These are phyloP conservation scores for Pichia phayaonensis DNA, from an alignment of 805 yeast species.

Conservation along the genomic window DNA sequence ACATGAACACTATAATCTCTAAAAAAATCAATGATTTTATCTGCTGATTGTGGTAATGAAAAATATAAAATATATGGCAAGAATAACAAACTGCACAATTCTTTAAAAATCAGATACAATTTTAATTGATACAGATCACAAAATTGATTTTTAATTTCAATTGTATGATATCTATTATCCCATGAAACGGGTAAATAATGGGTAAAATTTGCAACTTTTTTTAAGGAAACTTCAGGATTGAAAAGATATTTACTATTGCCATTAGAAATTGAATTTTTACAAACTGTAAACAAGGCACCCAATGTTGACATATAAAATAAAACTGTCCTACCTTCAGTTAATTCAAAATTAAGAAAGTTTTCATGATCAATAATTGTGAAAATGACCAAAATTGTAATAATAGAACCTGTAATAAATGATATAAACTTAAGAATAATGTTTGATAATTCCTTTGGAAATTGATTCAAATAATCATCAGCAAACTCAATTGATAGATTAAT, in stretches of 20 bases:
- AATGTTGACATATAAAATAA: constrained; percentile 82
- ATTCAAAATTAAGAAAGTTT: constrained; percentile 80
- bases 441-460: constrained; percentile 77
- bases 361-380: constrained; percentile 81
- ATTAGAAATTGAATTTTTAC: constrained; percentile 61
- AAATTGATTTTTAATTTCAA: constrained; percentile 76
- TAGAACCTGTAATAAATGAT: constrained; percentile 77
- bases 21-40: constrained; percentile 80
- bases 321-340: constrained; percentile 72
- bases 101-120: constrained; percentile 62
- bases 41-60: constrained; percentile 65
- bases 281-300: constrained; percentile 83
- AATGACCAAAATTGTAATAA: constrained; percentile 79
- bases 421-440: constrained; percentile 50
- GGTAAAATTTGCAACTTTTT: constrained; percentile 76
- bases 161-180: constrained; percentile 81
- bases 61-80: constrained; percentile 90
- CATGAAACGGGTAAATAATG: constrained; percentile 85
- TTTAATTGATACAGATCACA: constrained; percentile 70
- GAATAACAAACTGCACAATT: constrained; percentile 70
- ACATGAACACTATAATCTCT: constrained; percentile 84
- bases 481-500: constrained; percentile 69
- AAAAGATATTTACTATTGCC: constrained; percentile 48
- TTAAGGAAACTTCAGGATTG: constrained; percentile 85
- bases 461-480: constrained; percentile 78